Conservation (phyloP, 352 stramenopile species). For the Aphanomyces astaci region DNA sequence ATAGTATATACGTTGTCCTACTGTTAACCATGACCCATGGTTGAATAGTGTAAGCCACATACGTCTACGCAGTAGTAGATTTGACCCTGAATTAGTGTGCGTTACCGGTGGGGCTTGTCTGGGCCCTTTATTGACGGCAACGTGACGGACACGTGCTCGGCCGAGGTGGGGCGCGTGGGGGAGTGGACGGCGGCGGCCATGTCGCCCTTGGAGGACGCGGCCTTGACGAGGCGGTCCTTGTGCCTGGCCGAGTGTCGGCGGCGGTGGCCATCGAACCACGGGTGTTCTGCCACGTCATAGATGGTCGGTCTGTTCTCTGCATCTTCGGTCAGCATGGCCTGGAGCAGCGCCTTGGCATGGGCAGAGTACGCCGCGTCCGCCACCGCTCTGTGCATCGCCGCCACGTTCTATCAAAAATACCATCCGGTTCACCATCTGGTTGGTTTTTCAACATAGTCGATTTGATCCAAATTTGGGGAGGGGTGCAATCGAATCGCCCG, state of each 20-base stretch:
- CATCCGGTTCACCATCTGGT: too few relatives aligned
- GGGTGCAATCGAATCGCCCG: too few relatives aligned
- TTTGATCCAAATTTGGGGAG: too few relatives aligned
- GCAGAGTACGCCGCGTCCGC: constrained; percentile 29
- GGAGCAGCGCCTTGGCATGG: constrained; percentile 36
- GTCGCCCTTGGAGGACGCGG: background rate
- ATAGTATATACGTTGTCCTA: too few relatives aligned
- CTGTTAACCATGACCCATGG: too few relatives aligned
- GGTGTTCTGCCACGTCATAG: constrained; percentile 39
- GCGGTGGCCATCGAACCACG: constrained; percentile 33
- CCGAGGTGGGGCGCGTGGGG: background rate
- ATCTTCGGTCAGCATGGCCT: constrained; percentile 38
- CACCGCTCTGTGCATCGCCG: background rate
- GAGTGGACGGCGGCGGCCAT: background rate
- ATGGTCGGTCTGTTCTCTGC: constrained; percentile 37
- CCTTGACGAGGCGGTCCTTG: background rate
- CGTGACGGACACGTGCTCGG: background rate
- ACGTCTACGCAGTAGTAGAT: too few relatives aligned
- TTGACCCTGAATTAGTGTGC: too few relatives aligned
- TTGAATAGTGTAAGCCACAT: too few relatives aligned
- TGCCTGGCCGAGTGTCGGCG: background rate
- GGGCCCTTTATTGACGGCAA: background rate
- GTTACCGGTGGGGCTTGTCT: background rate
- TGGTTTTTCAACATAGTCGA: too few relatives aligned
- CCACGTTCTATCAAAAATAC: constrained; percentile 5